Evolutionary conservation across 805 yeast species (phyloP).

Genomic region (Wickerhamomyces rabaulensis): DNA sequence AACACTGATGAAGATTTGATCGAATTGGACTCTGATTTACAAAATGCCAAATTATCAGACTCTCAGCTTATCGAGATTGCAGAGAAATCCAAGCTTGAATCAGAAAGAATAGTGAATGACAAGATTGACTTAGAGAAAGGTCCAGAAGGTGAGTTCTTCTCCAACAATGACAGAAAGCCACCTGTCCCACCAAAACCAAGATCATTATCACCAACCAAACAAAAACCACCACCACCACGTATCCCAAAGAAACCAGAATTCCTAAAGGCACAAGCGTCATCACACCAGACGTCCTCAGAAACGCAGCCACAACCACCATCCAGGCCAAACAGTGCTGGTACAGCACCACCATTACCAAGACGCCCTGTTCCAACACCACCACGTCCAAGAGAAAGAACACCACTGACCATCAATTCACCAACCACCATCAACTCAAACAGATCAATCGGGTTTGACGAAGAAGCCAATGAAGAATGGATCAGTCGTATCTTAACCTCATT

Average conservation of each 20-base stretch:
- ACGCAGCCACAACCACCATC: constrained; percentile 1
- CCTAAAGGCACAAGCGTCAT: constrained; percentile 6
- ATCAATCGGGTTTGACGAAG: constrained; percentile 32
- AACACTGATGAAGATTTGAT: constrained; percentile 26
- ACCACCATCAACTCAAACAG: neutral
- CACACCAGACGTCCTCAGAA: constrained; percentile 2
- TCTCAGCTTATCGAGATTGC: constrained; percentile 18
- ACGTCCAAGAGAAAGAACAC: constrained; percentile 12
- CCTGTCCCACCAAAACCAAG: constrained; percentile 1
- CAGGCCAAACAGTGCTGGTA: neutral
- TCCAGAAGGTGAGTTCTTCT: constrained; percentile 13
- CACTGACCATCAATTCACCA: constrained; percentile 14
- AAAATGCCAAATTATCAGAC: constrained; percentile 17
- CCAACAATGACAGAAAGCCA: neutral
- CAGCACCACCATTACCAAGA: constrained; percentile 22
- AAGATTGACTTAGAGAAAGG: constrained; percentile 33
- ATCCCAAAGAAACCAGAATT: constrained; percentile 21
- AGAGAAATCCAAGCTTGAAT: constrained; percentile 9
- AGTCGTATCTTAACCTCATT: constrained; percentile 35
- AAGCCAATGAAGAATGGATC: constrained; percentile 52
- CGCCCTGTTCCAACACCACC: constrained; percentile 28
- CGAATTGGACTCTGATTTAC: constrained; percentile 17
- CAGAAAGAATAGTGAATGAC: constrained; percentile 15
- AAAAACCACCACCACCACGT: constrained; percentile 22
- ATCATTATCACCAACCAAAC: constrained; percentile 6